These are phyloP conservation scores for Phialophora macrospora DNA, from an alignment of 2,329 filamentous ascomycete genomes.

Conservation along the genomic window DNA sequence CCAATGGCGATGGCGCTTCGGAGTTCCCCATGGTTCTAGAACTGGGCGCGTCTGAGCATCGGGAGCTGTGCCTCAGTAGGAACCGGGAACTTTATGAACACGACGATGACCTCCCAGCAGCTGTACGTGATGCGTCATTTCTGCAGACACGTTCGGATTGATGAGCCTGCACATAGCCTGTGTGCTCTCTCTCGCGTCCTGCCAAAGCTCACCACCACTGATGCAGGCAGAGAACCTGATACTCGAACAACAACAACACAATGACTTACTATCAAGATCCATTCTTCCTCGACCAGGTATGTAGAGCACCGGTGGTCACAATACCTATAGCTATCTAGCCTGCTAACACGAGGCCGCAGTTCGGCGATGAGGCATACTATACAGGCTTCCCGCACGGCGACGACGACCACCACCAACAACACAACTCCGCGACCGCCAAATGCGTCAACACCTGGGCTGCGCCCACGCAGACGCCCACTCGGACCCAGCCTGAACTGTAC, in stretches of 20 bases:
- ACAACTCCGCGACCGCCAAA: background rate
- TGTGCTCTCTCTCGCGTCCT: background rate
- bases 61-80: background rate
- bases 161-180: background rate
- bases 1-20: background rate
- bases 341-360: background rate
- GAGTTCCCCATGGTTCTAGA: background rate
- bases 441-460: background rate
- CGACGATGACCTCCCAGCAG: background rate
- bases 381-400: constrained; percentile 5
- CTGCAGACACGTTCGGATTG: too few relatives aligned
- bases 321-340: background rate
- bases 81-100: constrained; percentile 2
- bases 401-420: background rate
- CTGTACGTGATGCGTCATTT: constrained; percentile 1
- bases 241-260: background rate
- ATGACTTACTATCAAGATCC: constrained; percentile 16
- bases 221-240: background rate
- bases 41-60: background rate
- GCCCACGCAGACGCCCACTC: background rate
- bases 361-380: constrained; percentile 7
- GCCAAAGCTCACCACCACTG: background rate
- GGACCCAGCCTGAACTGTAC: background rate
- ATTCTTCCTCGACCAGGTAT: constrained; percentile 14
- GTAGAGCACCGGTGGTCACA: background rate